A percentile compares a stretch with the other conserved stretches of the same genome.
phyloP scores from a whole-genome alignment of 1,139 yeast genomes.

The Pichia norvegensis region DNA sequence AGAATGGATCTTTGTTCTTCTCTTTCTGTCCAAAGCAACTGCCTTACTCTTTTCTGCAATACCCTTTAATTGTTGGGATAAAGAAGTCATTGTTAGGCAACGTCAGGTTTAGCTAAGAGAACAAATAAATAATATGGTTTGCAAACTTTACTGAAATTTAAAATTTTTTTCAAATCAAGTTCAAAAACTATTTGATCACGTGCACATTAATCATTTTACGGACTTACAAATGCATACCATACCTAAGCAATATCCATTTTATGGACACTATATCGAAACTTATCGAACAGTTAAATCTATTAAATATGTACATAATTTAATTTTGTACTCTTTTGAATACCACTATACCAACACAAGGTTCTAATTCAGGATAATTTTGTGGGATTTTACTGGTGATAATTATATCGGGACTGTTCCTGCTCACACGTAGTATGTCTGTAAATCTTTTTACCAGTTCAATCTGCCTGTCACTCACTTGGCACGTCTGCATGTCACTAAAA shows the following conservation, averaged over 20 bases:
- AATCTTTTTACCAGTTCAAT: constrained; percentile 15
- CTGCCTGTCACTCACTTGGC: constrained; percentile 8
- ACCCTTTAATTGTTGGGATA: constrained; percentile 75
- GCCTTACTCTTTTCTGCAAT: constrained; percentile 63
- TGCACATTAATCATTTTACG: too few relatives aligned
- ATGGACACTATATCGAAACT: too few relatives aligned
- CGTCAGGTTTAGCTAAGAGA: too few relatives aligned
- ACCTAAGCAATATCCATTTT: too few relatives aligned
- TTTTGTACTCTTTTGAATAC: constrained; percentile 13
- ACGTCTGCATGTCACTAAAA: constrained; percentile 13
- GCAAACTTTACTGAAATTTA: background rate
- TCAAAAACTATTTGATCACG: too few relatives aligned
- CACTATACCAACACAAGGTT: constrained; percentile 18
- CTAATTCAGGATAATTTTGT: constrained; percentile 12
- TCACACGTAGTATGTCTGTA: constrained; percentile 12
- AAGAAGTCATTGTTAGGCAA: constrained; percentile 33
- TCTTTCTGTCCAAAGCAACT: constrained; percentile 77
- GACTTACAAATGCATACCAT: too few relatives aligned
- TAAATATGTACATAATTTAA: too few relatives aligned
- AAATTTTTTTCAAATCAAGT: background rate
- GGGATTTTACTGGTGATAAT: constrained; percentile 16
- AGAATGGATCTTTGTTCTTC: constrained; percentile 79
- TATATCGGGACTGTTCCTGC: constrained; percentile 21
- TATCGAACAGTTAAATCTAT: too few relatives aligned
- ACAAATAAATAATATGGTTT: too few relatives aligned